phyloP scores from a whole-genome alignment of 768 basidiomycete genomes.

The Lactarius sanguifluus region DNA sequence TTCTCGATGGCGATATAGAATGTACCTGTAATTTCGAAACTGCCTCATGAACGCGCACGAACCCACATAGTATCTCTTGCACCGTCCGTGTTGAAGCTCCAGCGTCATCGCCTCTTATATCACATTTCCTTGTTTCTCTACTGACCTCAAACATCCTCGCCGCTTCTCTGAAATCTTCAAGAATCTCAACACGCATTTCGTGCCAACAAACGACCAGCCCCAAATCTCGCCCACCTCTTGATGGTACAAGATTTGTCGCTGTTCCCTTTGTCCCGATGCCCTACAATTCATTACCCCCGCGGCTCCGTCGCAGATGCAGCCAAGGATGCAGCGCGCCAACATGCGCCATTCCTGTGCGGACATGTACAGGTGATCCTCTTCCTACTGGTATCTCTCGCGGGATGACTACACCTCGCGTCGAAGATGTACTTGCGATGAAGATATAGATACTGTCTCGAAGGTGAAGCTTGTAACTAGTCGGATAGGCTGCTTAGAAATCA shows the following conservation, averaged over 20 bases:
- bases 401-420: slow-evolving; percentile 31
- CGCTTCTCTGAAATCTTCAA: slow-evolving; percentile 6
- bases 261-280: background rate
- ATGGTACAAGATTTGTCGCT: slow-evolving; percentile 16
- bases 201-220: slow-evolving; percentile 13
- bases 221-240: slow-evolving; percentile 12
- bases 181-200: slow-evolving; percentile 1
- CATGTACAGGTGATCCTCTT: slow-evolving; percentile 40
- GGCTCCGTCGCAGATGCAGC: slow-evolving; percentile 38
- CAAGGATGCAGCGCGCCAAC: slow-evolving; percentile 42
- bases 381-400: slow-evolving; percentile 34
- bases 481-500: too few species aligned
- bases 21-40: background rate
- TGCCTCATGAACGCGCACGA: background rate
- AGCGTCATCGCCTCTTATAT: slow-evolving; percentile 18
- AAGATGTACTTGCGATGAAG: slow-evolving; percentile 16
- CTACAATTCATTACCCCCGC: background rate
- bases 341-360: slow-evolving; percentile 47
- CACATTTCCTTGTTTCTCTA: background rate
- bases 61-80: background rate
- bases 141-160: background rate
- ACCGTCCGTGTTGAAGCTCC: background rate
- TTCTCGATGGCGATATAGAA: background rate
- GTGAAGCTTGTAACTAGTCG: background rate
- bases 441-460: slow-evolving; percentile 1